phyloP scores from a whole-genome alignment of 1,284 basidiomycete species.

The Ustanciosporium gigantosporum region DNA sequence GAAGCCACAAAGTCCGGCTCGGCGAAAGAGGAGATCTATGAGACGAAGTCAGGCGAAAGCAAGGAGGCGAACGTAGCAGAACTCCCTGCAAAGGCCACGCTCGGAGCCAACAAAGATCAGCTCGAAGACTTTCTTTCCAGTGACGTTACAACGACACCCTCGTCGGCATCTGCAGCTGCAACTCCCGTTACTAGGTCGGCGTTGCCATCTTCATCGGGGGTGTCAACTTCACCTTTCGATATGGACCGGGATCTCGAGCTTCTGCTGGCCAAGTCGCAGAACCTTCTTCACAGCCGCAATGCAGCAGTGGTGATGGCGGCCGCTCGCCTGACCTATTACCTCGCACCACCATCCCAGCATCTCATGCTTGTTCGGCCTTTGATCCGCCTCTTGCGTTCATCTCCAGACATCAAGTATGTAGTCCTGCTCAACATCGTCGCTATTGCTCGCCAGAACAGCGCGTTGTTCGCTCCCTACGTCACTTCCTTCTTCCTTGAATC shows the following conservation, averaged over 20 bases:
- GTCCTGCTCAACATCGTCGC: slow-evolving; percentile 33
- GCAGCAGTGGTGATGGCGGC: slow-evolving; percentile 46
- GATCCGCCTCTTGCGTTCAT: slow-evolving; percentile 30
- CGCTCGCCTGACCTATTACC: slow-evolving; percentile 20
- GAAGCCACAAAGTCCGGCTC: neutral
- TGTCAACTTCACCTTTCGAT: neutral
- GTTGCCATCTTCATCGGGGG: neutral
- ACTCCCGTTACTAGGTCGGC: neutral
- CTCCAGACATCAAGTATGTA: slow-evolving; percentile 41
- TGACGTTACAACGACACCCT: slow-evolving; percentile 1
- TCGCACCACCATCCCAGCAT: slow-evolving; percentile 19
- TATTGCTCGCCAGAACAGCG: slow-evolving; percentile 9
- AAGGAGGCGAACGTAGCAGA: too few species aligned
- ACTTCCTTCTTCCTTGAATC: slow-evolving; percentile 41
- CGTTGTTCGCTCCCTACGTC: slow-evolving; percentile 27
- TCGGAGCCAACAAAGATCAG: slow-evolving; percentile 1
- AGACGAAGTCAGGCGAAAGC: neutral
- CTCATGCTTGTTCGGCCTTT: slow-evolving; percentile 15
- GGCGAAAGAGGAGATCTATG: neutral
- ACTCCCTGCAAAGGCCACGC: neutral
- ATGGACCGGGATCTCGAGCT: slow-evolving; percentile 51
- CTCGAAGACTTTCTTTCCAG: slow-evolving; percentile 33
- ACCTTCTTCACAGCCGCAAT: slow-evolving; percentile 43
- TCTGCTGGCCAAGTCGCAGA: slow-evolving; percentile 38
- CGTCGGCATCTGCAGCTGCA: neutral